A percentile compares a stretch with the other conserved stretches of the same genome.
Conservation (phyloP, 2,329 filamentous ascomycete species). For the Exophiala bonariae region DNA sequence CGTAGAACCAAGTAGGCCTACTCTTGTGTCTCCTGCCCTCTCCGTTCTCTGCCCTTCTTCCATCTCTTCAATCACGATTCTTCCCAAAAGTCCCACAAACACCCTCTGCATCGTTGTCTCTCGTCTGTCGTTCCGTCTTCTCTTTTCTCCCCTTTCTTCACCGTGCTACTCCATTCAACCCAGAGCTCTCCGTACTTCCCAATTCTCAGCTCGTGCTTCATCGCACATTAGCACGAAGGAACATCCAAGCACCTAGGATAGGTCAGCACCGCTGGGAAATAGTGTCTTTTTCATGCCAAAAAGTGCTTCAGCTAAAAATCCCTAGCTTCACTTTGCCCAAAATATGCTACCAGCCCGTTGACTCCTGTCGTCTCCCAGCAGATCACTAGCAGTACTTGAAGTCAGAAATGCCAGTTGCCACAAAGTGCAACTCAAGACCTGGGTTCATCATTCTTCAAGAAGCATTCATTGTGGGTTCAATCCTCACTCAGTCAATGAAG, state of each 20-base stretch:
- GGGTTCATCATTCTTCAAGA: constrained; percentile 2
- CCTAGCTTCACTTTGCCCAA: neutral
- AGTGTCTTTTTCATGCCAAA: neutral
- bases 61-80: neutral
- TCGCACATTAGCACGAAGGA: neutral
- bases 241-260: neutral
- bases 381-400: neutral
- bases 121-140: neutral
- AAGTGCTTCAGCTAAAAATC: neutral
- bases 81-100: neutral
- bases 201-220: neutral
- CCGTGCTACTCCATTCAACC: constrained; percentile 3
- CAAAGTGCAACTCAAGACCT: neutral
- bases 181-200: neutral
- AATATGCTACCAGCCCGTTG: neutral
- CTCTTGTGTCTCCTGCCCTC: neutral
- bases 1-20: constrained; percentile 1
- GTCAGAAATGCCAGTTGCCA: constrained; percentile 4
- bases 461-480: neutral
- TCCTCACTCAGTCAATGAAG: constrained; percentile 4
- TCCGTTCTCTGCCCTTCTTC: neutral
- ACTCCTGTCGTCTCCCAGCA: neutral
- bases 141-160: constrained; percentile 2
- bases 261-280: neutral
- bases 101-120: neutral